Percentiles rank a stretch among this genome's conserved stretches.
Conservation (phyloP, 345 rosid species). For the Barbarea vulgaris region DNA sequence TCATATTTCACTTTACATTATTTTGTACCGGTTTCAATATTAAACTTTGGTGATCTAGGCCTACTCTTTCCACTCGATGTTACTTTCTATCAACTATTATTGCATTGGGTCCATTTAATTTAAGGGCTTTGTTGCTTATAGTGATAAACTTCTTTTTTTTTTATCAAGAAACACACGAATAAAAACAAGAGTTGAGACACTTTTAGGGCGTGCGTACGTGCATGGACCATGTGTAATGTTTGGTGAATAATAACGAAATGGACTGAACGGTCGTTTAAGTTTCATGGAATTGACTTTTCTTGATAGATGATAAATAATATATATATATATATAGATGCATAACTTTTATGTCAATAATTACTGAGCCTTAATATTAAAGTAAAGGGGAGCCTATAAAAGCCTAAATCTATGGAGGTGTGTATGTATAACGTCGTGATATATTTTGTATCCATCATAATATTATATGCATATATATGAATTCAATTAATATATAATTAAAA, state of each 20-base stretch:
- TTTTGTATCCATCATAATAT: constrained; percentile 20
- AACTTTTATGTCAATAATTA: constrained; percentile 31
- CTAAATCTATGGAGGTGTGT: constrained; percentile 19
- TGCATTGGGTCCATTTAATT: constrained; percentile 31
- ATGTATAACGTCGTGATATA: constrained; percentile 10
- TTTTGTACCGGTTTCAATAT: constrained; percentile 1
- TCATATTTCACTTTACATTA: constrained; percentile 4
- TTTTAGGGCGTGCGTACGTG: constrained; percentile 46
- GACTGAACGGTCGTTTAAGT: constrained; percentile 21
- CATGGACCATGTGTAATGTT: constrained; percentile 45
- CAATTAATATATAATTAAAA: neutral
- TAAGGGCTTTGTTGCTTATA: constrained; percentile 25
- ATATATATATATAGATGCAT: constrained; percentile 23
- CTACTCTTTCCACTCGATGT: neutral
- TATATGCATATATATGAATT: constrained; percentile 17
- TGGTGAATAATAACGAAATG: constrained; percentile 27
- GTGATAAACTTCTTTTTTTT: constrained; percentile 23
- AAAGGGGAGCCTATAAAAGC: constrained; percentile 35
- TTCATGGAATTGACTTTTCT: constrained; percentile 38
- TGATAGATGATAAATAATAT: neutral
- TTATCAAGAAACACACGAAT: constrained; percentile 16
- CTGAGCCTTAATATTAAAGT: constrained; percentile 36
- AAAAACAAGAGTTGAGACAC: constrained; percentile 10
- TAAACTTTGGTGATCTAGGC: constrained; percentile 14
- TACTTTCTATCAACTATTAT: constrained; percentile 16